Evolutionary conservation across 768 basidiomycete species (phyloP).

Genomic region (Punctularia strigosozonata): DNA sequence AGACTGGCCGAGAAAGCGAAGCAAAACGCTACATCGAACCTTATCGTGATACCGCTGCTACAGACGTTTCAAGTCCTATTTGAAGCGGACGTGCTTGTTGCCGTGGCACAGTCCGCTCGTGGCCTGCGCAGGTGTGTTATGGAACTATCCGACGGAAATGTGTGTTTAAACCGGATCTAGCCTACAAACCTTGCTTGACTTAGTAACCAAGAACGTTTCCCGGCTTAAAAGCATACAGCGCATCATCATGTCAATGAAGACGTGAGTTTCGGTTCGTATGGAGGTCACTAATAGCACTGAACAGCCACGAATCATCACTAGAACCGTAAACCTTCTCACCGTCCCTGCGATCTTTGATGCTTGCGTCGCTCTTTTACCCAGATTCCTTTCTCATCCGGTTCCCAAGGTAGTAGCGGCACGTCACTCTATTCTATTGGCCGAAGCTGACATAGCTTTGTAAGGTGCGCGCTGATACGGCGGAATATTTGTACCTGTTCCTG

Average conservation of each 20-base stretch:
- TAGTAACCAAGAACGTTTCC: constrained; percentile 50
- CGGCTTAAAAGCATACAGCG: constrained; percentile 77
- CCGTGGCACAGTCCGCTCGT: constrained; percentile 29
- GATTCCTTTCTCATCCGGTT: constrained; percentile 70
- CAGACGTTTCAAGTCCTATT: constrained; percentile 66
- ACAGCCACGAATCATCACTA: constrained; percentile 17
- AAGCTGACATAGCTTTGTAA: constrained; percentile 18
- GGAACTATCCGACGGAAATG: constrained; percentile 1
- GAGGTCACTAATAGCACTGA: not conserved
- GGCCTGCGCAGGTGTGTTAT: constrained; percentile 42
- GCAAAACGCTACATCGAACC: constrained; percentile 47
- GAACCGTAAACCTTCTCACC: constrained; percentile 54
- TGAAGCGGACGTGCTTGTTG: constrained; percentile 49
- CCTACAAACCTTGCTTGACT: constrained; percentile 36
- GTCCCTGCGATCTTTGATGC: constrained; percentile 33
- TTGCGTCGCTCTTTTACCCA: constrained; percentile 31
- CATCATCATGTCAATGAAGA: constrained; percentile 72
- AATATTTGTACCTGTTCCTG: constrained; percentile 68
- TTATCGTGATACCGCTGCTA: constrained; percentile 71
- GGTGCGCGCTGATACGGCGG: constrained; percentile 75
- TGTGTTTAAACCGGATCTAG: constrained; percentile 22
- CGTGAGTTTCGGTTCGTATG: constrained; percentile 35
- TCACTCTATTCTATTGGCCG: constrained; percentile 5
- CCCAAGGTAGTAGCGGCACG: constrained; percentile 50
- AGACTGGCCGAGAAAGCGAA: constrained; percentile 49